These are phyloP conservation scores for Chytriomyces hyalinus DNA, from an alignment of 192 early-diverging fungal genomes.

Conservation along the genomic window DNA sequence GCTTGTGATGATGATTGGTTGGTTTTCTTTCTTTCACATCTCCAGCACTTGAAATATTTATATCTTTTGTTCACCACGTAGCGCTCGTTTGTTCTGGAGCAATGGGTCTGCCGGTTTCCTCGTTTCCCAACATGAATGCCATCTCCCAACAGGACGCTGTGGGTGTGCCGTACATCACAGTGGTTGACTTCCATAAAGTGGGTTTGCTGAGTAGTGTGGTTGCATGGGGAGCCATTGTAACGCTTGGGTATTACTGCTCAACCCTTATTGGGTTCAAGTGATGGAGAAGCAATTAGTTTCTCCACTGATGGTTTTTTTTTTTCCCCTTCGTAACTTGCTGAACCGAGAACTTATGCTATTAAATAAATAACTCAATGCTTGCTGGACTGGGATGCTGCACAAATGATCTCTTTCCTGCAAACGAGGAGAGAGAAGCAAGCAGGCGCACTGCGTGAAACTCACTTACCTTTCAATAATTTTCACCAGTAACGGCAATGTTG, in stretches of 20 bases:
- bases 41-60: not conserved
- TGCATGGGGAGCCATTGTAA: constrained; percentile 72
- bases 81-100: constrained; percentile 88
- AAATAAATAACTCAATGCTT: too few species aligned
- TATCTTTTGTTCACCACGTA: constrained; percentile 49
- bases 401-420: too few species aligned
- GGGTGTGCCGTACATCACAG: constrained; percentile 81
- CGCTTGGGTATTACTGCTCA: constrained; percentile 81
- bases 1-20: constrained; percentile 79
- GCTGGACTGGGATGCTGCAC: too few species aligned
- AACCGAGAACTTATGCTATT: too few species aligned
- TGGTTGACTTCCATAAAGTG: constrained; percentile 81
- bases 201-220: constrained; percentile 77
- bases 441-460: too few species aligned
- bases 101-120: constrained; percentile 91
- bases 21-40: constrained; percentile 30
- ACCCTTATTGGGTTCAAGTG: constrained; percentile 44
- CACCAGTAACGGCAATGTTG: too few species aligned
- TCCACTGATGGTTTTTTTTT: too few species aligned
- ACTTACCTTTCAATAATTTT: too few species aligned
- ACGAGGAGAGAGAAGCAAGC: too few species aligned
- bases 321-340: too few species aligned
- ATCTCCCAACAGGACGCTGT: constrained; percentile 88
- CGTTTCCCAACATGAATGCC: constrained; percentile 98
- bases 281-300: not conserved